These are phyloP conservation scores for Lophiostoma macrostomum DNA, from an alignment of 495 filamentous ascomycete species.

Conservation along the genomic window DNA sequence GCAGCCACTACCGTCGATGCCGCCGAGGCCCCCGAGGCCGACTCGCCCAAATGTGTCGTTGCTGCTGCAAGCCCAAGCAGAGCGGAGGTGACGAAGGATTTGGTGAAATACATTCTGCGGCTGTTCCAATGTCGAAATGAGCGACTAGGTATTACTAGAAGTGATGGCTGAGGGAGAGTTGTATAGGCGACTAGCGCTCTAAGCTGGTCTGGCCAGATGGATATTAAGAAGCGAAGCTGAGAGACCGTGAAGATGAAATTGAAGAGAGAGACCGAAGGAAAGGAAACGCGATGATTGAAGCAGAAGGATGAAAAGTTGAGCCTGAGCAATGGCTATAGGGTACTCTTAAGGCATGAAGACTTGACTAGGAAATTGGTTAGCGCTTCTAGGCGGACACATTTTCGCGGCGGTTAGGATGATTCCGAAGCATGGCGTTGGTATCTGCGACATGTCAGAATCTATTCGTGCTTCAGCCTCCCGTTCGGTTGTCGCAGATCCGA, in stretches of 20 bases:
- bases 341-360: conserved; percentile 36
- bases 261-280: conserved; percentile 32
- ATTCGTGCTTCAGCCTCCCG: conserved; percentile 32
- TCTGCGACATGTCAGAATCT: conserved; percentile 36
- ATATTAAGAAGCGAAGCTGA: conserved; percentile 35
- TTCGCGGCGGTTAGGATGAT: conserved; percentile 15
- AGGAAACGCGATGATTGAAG: conserved; percentile 18
- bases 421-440: conserved; percentile 25
- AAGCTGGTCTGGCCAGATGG: conserved; percentile 34
- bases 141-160: conserved; percentile 26
- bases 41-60: conserved; percentile 11
- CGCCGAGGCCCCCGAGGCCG: background rate
- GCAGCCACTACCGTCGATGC: conserved; percentile 1
- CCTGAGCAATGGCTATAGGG: conserved; percentile 26
- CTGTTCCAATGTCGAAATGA: conserved; percentile 24
- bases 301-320: conserved; percentile 18
- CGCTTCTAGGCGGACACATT: conserved; percentile 19
- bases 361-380: conserved; percentile 22
- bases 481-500: conserved; percentile 22
- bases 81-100: conserved; percentile 20
- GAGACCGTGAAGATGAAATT: conserved; percentile 26
- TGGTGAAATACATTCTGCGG: conserved; percentile 34
- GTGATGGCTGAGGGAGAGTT: conserved; percentile 3
- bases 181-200: conserved; percentile 34
- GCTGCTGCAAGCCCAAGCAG: conserved; percentile 21